phyloP scores from a whole-genome alignment of 169 alveolate species.

The Theileria luwenshuni region DNA sequence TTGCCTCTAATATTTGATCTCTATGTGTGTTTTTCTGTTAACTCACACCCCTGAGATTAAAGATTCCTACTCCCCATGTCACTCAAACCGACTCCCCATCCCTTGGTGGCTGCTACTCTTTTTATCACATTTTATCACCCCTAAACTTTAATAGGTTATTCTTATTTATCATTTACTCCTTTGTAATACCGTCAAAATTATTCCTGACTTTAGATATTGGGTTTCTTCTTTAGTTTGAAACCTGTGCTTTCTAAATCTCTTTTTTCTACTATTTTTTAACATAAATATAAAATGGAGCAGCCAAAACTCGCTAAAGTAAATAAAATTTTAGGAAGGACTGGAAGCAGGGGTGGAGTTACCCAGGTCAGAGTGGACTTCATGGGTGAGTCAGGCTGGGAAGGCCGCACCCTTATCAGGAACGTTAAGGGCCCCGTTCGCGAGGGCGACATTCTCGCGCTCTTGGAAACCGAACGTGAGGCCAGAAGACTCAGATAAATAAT shows the following conservation, averaged over 20 bases:
- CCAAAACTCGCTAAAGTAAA: conserved; percentile 93
- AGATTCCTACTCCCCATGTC: not conserved
- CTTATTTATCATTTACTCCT: not conserved
- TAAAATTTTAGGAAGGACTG: conserved; percentile 94
- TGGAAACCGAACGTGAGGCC: conserved; percentile 98
- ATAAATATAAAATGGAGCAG: conserved; percentile 71
- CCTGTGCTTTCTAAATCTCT: no score
- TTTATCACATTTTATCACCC: not conserved
- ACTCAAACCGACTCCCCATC: not conserved
- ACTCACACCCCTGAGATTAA: not conserved
- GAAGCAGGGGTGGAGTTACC: conserved; percentile 98
- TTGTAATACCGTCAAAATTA: not conserved
- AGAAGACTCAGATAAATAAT: conserved; percentile 91
- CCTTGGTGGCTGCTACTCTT: not conserved
- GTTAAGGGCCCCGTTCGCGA: conserved; percentile 98
- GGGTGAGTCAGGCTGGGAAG: conserved; percentile 87
- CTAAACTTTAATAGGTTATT: not conserved
- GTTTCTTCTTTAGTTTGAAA: not conserved
- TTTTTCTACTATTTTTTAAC: not conserved
- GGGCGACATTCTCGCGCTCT: conserved; percentile 95
- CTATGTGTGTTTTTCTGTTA: no score
- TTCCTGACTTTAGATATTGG: not conserved
- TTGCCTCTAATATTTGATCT: no score
- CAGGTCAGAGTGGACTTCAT: conserved; percentile 93
- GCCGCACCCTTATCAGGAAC: conserved; percentile 94